These are phyloP conservation scores for Picochlorum sp. DNA, from an alignment of 139 green algal species.

Conservation along the genomic window DNA sequence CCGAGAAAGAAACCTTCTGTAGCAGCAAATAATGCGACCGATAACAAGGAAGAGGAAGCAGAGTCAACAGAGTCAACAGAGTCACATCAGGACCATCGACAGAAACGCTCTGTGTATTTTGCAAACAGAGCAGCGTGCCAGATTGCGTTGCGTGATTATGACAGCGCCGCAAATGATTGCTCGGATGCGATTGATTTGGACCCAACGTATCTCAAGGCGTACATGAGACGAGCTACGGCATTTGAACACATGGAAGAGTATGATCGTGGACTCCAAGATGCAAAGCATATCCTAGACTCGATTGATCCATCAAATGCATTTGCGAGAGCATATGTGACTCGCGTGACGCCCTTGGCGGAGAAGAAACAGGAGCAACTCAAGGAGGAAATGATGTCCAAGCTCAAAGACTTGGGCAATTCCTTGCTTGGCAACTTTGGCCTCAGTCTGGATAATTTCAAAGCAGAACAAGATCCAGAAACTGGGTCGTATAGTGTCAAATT, in stretches of 20 bases:
- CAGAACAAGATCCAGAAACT: slow-evolving; percentile 83
- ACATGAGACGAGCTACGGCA: slow-evolving; percentile 36
- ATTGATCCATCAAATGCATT: slow-evolving; percentile 50
- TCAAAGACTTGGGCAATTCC: slow-evolving; percentile 94
- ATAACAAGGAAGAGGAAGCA: too few relatives aligned
- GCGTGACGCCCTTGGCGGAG: slow-evolving; percentile 67
- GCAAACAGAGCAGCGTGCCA: slow-evolving; percentile 34
- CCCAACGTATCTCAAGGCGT: slow-evolving; percentile 29
- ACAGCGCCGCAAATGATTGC: slow-evolving; percentile 32
- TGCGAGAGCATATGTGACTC: slow-evolving; percentile 28
- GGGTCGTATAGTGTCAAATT: slow-evolving; percentile 91
- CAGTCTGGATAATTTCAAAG: slow-evolving; percentile 94
- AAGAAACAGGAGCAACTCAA: slow-evolving; percentile 88
- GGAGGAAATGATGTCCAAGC: slow-evolving; percentile 80
- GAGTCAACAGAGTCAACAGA: slow-evolving; percentile 50
- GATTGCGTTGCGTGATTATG: slow-evolving; percentile 29
- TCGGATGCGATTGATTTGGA: slow-evolving; percentile 36
- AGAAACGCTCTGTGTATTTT: slow-evolving; percentile 31
- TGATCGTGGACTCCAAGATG: slow-evolving; percentile 45
- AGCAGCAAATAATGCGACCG: too few relatives aligned
- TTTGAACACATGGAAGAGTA: slow-evolving; percentile 13
- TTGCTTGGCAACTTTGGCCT: slow-evolving; percentile 95
- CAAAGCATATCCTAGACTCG: slow-evolving; percentile 46
- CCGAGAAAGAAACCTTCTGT: background rate
- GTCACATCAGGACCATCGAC: slow-evolving; percentile 22